Conservation (phyloP, 148 eudicot genomes). For the Rhododendron henanense region DNA sequence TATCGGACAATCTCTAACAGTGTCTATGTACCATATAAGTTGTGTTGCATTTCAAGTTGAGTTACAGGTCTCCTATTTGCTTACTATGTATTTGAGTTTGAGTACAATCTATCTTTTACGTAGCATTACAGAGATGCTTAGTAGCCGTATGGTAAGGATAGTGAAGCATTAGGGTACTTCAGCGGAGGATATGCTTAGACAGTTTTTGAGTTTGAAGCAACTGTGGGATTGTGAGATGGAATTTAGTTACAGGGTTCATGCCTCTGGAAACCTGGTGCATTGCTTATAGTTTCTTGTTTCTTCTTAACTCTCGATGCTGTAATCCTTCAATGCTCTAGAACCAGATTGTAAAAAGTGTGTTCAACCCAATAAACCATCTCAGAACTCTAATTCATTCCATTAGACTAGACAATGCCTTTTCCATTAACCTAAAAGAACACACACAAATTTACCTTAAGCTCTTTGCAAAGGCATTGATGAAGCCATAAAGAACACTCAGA, state of each 20-base stretch:
- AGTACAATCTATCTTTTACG: neutral
- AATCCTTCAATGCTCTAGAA: neutral
- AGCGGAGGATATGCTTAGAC: neutral
- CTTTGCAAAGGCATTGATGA: neutral
- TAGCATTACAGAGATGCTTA: neutral
- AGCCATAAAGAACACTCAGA: neutral
- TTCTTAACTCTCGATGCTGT: neutral
- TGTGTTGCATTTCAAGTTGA: neutral
- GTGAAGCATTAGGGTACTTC: neutral
- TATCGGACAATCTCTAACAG: neutral
- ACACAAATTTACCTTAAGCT: neutral
- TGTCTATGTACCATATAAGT: neutral
- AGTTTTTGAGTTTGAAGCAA: neutral
- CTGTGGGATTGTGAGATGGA: neutral
- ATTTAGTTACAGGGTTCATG: neutral
- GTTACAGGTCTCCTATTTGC: conserved; percentile 2
- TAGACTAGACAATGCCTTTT: neutral
- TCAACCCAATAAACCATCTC: neutral
- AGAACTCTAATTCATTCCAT: neutral
- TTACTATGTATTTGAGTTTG: neutral
- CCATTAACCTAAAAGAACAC: neutral
- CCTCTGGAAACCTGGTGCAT: neutral
- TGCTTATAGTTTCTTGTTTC: neutral
- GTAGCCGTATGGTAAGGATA: neutral
- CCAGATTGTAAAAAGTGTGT: neutral